Conservation (phyloP, 2,329 filamentous ascomycete species). For the Fusarium sp. region DNA sequence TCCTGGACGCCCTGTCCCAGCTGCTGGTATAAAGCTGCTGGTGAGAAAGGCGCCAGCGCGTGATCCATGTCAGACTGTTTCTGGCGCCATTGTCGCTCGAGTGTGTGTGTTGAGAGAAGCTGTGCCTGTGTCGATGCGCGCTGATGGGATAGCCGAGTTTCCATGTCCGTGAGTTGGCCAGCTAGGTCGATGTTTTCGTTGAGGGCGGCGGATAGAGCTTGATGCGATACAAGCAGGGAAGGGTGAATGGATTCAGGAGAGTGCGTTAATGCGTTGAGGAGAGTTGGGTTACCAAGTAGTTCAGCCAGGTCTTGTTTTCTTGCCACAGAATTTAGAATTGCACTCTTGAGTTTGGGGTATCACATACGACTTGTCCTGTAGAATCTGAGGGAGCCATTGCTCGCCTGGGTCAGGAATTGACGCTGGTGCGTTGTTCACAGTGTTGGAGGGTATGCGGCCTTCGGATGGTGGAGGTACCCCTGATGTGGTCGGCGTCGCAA, state of each 20-base stretch:
- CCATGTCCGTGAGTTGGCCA: slow-evolving; percentile 67
- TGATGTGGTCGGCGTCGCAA: slow-evolving; percentile 67
- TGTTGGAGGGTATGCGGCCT: slow-evolving; percentile 23
- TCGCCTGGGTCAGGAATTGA: slow-evolving; percentile 68
- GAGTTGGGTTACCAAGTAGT: slow-evolving; percentile 68
- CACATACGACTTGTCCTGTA: slow-evolving; percentile 84
- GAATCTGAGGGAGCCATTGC: slow-evolving; percentile 78
- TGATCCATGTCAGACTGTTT: slow-evolving; percentile 91
- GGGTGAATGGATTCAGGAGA: slow-evolving; percentile 74
- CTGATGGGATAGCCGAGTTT: slow-evolving; percentile 65
- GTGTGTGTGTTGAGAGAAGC: slow-evolving; percentile 81
- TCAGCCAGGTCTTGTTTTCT: slow-evolving; percentile 83
- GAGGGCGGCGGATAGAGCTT: slow-evolving; percentile 71
- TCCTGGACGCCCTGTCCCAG: slow-evolving; percentile 80
- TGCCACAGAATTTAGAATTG: slow-evolving; percentile 22
- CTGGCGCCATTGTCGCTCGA: slow-evolving; percentile 91
- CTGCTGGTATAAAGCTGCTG: slow-evolving; percentile 85
- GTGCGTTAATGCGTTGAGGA: slow-evolving; percentile 80
- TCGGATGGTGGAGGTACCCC: slow-evolving; percentile 56
- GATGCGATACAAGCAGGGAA: slow-evolving; percentile 72
- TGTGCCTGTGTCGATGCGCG: slow-evolving; percentile 81
- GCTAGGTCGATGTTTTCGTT: slow-evolving; percentile 77
- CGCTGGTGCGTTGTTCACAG: slow-evolving; percentile 43
- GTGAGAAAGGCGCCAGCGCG: slow-evolving; percentile 84
- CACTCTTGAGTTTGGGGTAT: neutral